phyloP scores from a whole-genome alignment of 345 rosid genomes.

The Combretum micranthum region DNA sequence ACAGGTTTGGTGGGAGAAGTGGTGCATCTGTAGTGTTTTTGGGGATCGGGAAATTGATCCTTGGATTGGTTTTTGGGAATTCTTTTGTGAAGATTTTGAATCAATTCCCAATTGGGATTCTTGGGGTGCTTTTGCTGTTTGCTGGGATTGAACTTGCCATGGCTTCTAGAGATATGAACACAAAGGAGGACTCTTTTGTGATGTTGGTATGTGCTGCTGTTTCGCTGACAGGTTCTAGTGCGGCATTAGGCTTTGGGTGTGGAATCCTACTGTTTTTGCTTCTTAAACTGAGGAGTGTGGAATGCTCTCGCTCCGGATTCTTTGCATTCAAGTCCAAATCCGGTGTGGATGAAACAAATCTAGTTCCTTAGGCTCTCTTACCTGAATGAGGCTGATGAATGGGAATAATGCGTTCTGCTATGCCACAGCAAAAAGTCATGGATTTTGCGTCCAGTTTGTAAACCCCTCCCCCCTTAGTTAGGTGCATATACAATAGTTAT shows the following conservation, averaged over 20 bases:
- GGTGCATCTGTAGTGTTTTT: conserved; percentile 67
- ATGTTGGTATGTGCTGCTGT: conserved; percentile 85
- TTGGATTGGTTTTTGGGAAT: conserved; percentile 73
- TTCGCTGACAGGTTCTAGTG: conserved; percentile 83
- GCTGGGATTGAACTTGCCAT: conserved; percentile 83
- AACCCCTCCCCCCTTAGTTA: too few relatives aligned
- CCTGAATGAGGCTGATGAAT: too few relatives aligned
- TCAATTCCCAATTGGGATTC: conserved; percentile 74
- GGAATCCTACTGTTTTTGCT: conserved; percentile 65
- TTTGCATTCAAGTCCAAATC: conserved; percentile 4
- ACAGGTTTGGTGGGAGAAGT: conserved; percentile 73
- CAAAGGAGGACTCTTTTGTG: conserved; percentile 65
- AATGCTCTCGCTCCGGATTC: conserved; percentile 18
- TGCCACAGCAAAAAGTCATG: too few relatives aligned
- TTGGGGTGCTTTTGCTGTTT: conserved; percentile 76
- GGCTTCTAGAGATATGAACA: conserved; percentile 78
- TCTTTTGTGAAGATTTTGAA: conserved; percentile 68
- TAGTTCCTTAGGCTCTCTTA: not conserved
- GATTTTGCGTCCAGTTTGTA: too few relatives aligned
- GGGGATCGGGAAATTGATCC: conserved; percentile 57
- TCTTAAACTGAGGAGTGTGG: conserved; percentile 58
- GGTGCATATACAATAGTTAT: too few relatives aligned
- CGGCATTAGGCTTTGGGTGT: conserved; percentile 77
- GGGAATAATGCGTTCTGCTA: too few relatives aligned
- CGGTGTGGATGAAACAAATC: conserved; percentile 3